These are phyloP conservation scores for Neurospora crassa DNA, from an alignment of 2,329 filamentous ascomycete species.

Conservation along the genomic window DNA sequence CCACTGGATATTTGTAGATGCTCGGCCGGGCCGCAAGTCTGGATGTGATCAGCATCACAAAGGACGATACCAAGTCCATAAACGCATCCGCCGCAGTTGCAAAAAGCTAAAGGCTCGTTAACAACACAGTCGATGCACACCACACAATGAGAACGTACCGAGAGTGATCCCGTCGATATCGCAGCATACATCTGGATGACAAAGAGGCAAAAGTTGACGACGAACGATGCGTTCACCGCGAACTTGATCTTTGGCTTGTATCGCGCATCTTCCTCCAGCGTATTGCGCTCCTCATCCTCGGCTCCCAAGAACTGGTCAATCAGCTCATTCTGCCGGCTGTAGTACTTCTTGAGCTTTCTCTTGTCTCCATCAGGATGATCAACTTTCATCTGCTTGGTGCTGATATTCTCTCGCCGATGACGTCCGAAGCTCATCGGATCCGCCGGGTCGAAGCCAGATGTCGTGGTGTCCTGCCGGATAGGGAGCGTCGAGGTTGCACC, in stretches of 20 bases:
- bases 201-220: conserved; percentile 43
- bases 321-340: conserved; percentile 36
- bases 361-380: conserved; percentile 37
- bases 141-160: conserved; percentile 19
- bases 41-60: conserved; percentile 52
- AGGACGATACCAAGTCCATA: conserved; percentile 55
- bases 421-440: conserved; percentile 32
- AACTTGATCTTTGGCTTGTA: conserved; percentile 43
- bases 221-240: conserved; percentile 42
- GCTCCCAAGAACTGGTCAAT: conserved; percentile 45
- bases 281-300: conserved; percentile 43
- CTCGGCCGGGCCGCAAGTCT: conserved; percentile 49
- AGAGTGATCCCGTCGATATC: conserved; percentile 48
- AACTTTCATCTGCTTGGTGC: conserved; percentile 35
- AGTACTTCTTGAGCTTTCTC: conserved; percentile 35
- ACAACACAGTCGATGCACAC: background rate
- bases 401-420: conserved; percentile 30
- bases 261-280: conserved; percentile 38
- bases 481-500: background rate
- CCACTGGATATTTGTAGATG: conserved; percentile 52
- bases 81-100: conserved; percentile 58
- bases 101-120: conserved; percentile 33
- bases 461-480: conserved; percentile 8
- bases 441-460: conserved; percentile 13
- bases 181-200: conserved; percentile 50